phyloP scores from a whole-genome alignment of 306 rosid species.

The Prunus mongolica region DNA sequence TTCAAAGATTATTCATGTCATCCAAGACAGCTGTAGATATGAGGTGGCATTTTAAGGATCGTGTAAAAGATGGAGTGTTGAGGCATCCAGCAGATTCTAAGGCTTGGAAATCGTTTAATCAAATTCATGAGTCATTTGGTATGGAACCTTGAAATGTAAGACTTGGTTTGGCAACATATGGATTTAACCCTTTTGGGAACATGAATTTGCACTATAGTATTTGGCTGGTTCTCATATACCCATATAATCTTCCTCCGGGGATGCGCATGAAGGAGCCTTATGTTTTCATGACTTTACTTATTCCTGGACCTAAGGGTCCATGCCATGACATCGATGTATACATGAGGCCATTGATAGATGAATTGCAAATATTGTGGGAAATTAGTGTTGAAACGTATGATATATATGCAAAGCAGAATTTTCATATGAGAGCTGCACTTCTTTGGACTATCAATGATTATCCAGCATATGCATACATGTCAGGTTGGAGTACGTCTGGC shows the following conservation, averaged over 20 bases:
- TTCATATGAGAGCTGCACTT: not conserved
- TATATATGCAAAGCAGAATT: not conserved
- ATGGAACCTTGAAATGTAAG: not conserved
- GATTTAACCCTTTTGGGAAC: not conserved
- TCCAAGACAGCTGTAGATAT: not conserved
- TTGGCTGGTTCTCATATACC: not conserved
- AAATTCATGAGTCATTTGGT: not conserved
- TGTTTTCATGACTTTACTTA: not conserved
- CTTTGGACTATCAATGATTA: not conserved
- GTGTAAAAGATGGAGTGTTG: not conserved
- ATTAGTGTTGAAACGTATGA: not conserved
- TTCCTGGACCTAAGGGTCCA: not conserved
- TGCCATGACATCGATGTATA: not conserved
- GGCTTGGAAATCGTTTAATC: not conserved
- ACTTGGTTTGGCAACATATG: not conserved
- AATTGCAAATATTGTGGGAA: not conserved
- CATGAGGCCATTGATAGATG: not conserved
- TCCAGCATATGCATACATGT: too few species aligned
- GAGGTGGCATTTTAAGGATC: not conserved
- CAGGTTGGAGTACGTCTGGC: too few species aligned
- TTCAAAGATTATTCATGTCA: not conserved
- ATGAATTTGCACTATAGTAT: not conserved
- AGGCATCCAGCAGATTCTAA: not conserved
- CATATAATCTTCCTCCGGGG: not conserved
- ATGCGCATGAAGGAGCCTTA: slow-evolving; percentile 1